These are phyloP conservation scores for Geosmithia putterillii DNA, from an alignment of 2,329 filamentous ascomycete species.

Conservation along the genomic window DNA sequence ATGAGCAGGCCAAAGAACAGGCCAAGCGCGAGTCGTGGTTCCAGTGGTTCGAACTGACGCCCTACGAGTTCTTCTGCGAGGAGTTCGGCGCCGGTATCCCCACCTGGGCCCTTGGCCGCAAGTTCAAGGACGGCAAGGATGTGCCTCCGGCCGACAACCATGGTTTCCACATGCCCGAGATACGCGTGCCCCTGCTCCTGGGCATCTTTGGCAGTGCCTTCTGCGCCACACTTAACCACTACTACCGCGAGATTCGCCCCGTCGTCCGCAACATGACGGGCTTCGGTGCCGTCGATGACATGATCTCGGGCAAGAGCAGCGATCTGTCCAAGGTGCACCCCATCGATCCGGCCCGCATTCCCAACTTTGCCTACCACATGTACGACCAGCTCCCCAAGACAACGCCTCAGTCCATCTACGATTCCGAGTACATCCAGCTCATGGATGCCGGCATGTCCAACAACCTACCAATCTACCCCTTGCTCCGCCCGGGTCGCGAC, in stretches of 20 bases:
- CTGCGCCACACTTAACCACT: constrained; percentile 89
- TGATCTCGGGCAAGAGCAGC: constrained; percentile 72
- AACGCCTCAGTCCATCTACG: constrained; percentile 65
- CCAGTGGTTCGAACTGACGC: constrained; percentile 94
- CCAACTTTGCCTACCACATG: constrained; percentile 82
- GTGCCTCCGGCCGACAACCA: constrained; percentile 31
- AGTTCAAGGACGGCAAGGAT: constrained; percentile 56
- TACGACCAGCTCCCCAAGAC: constrained; percentile 60
- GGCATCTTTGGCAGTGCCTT: constrained; percentile 97
- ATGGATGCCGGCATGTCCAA: constrained; percentile 99
- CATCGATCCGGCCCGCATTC: constrained; percentile 81
- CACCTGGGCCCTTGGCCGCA: constrained; percentile 82
- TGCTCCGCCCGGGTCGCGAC: constrained; percentile 76
- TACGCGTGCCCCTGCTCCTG: constrained; percentile 72
- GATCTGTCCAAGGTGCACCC: constrained; percentile 88
- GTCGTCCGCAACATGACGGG: constrained; percentile 63
- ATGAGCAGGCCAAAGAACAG: constrained; percentile 37
- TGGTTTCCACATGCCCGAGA: constrained; percentile 65
- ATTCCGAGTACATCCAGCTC: constrained; percentile 59
- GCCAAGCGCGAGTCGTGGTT: constrained; percentile 72
- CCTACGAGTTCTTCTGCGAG: constrained; percentile 92
- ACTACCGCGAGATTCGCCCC: constrained; percentile 88
- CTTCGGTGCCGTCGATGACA: constrained; percentile 63
- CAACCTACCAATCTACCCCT: constrained; percentile 89
- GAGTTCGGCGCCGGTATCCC: constrained; percentile 86